Percentiles rank a stretch among this genome's conserved stretches.
These are phyloP conservation scores for Botryosphaeria agaves DNA, from an alignment of 2,329 filamentous ascomycete genomes.

Conservation along the genomic window DNA sequence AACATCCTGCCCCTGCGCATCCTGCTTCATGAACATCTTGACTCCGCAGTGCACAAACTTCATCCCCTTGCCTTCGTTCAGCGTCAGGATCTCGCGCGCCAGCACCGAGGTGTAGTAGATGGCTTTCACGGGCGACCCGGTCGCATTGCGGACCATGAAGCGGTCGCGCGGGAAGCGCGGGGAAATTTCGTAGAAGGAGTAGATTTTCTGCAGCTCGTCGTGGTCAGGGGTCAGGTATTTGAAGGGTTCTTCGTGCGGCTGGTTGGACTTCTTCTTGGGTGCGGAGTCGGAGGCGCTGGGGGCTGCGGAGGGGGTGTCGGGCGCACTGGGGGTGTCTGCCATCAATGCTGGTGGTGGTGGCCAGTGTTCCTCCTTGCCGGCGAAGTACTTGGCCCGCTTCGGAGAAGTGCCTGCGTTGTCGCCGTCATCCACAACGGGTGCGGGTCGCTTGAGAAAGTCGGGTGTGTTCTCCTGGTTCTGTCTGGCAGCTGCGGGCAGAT, in stretches of 20 bases:
- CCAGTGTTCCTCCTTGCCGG: constrained; percentile 14
- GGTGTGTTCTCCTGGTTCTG: constrained; percentile 9
- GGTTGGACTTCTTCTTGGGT: constrained; percentile 27
- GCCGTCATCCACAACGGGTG: constrained; percentile 20
- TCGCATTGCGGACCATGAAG: constrained; percentile 90
- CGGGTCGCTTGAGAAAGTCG: constrained; percentile 19
- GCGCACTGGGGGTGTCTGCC: constrained; percentile 5
- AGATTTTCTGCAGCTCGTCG: constrained; percentile 59
- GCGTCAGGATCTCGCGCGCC: constrained; percentile 65
- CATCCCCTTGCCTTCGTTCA: constrained; percentile 80
- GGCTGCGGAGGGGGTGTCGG: background rate
- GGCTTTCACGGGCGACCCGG: constrained; percentile 75
- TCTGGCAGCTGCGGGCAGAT: constrained; percentile 8
- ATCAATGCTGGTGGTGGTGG: constrained; percentile 15
- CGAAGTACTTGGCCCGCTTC: constrained; percentile 3
- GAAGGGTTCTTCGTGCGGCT: constrained; percentile 74
- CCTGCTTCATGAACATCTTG: constrained; percentile 98
- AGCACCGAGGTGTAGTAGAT: constrained; percentile 90
- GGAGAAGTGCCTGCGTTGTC: constrained; percentile 8
- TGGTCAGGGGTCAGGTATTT: constrained; percentile 69
- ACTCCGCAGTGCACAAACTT: constrained; percentile 95
- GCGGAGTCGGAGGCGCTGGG: constrained; percentile 4
- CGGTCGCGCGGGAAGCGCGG: constrained; percentile 72
- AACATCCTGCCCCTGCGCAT: constrained; percentile 69
- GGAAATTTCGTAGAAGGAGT: constrained; percentile 71